phyloP scores from a whole-genome alignment of 1,284 basidiomycete genomes.

The Coniferiporia sulphurascens region DNA sequence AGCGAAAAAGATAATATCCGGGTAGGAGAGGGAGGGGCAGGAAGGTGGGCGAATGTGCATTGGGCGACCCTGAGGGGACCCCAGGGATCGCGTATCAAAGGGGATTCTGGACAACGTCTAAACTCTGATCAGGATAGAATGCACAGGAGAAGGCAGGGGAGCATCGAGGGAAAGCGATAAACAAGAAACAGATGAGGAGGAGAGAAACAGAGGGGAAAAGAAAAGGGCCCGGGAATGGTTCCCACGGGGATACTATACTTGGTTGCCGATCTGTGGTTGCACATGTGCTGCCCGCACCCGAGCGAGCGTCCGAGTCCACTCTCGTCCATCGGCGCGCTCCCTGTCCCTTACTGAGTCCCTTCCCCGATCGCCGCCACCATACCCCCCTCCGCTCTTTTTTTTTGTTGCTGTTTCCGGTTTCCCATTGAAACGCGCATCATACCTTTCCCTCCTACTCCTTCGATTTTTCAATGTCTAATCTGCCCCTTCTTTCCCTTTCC shows the following conservation, averaged over 20 bases:
- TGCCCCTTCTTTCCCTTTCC: neutral
- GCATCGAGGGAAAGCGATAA: no score
- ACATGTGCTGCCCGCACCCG: no score
- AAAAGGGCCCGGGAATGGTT: no score
- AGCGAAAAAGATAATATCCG: neutral
- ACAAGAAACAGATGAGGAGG: no score
- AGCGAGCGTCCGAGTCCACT: no score
- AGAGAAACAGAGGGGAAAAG: no score
- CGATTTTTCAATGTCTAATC: constrained; percentile 5
- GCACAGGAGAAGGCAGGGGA: neutral
- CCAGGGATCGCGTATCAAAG: no score
- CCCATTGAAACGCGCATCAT: constrained; percentile 13
- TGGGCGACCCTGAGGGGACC: no score
- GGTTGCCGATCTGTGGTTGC: no score
- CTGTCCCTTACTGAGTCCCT: neutral
- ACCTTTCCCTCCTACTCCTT: neutral
- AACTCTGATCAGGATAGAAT: neutral
- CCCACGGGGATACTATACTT: no score
- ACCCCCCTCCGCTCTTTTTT: neutral
- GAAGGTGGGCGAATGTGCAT: no score
- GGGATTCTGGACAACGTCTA: neutral
- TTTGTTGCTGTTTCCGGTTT: constrained; percentile 3
- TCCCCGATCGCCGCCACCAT: constrained; percentile 4
- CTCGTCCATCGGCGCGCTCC: no score
- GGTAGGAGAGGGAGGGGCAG: neutral